phyloP scores from a whole-genome alignment of 2,329 filamentous ascomycete genomes.

The Fusarium phyllophilum region DNA sequence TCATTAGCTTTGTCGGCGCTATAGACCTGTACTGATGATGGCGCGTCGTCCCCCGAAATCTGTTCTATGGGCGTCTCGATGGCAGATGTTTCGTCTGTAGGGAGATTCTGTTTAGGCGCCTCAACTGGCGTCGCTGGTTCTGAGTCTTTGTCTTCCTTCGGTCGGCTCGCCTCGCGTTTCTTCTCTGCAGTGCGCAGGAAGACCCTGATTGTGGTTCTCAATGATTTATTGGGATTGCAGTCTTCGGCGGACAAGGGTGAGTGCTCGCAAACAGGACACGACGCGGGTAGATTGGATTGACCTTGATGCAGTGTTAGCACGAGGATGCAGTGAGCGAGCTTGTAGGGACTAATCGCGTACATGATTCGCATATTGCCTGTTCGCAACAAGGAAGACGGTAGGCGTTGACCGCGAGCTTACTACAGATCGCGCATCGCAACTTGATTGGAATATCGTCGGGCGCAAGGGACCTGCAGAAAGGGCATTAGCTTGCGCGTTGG shows the following conservation, averaged over 20 bases:
- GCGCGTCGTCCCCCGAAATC: conserved; percentile 3
- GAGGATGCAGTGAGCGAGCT: background rate
- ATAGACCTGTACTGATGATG: conserved; percentile 9
- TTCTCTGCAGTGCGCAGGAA: conserved; percentile 93
- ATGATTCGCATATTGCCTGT: conserved; percentile 90
- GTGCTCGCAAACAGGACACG: conserved; percentile 94
- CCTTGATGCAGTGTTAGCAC: conserved; percentile 58
- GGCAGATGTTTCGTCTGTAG: conserved; percentile 37
- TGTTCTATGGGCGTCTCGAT: conserved; percentile 36
- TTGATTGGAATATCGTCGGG: conserved; percentile 94
- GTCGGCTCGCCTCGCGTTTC: conserved; percentile 76
- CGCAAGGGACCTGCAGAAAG: conserved; percentile 72
- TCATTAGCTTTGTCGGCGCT: conserved; percentile 9
- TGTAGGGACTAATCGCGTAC: conserved; percentile 56
- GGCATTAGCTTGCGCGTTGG: conserved; percentile 14
- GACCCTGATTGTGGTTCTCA: conserved; percentile 92
- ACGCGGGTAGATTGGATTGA: conserved; percentile 78
- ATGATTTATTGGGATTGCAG: conserved; percentile 87
- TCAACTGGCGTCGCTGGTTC: conserved; percentile 56
- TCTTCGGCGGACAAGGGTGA: conserved; percentile 85
- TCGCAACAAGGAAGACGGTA: conserved; percentile 95
- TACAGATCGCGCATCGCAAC: conserved; percentile 93
- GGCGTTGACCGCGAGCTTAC: conserved; percentile 88
- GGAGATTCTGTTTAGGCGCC: conserved; percentile 48
- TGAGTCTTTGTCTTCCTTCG: conserved; percentile 58